Base-by-base conservation (phyloP, 2,329 filamentous ascomycete genomes). In the Neoarthrinium moseri region DNA sequence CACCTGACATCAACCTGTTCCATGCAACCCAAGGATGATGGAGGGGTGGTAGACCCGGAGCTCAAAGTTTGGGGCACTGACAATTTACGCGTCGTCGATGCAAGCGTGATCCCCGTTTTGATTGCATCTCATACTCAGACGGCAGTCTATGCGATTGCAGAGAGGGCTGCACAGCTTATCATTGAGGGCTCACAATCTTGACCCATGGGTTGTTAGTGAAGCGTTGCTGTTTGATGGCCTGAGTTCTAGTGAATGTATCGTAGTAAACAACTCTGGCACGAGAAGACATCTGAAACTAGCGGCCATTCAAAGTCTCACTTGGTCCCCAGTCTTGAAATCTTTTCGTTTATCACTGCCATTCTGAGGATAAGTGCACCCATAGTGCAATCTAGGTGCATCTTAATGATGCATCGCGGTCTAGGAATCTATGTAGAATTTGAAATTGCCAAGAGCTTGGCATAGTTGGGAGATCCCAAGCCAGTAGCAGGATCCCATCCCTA, bases 61-160 rank as follows among this genome's bases (percentile, higher is more conserved):
- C 60, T 74, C 6, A 65, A 64, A 29, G 71, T 75, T 3, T 65
- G 72, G 43, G 72, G 71, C 2, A 56, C 73, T 22, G 65, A 65
- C 43, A 66, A 66, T 22, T 60, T 74, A 5, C 63, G 70, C 11
- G 62, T 74, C 4, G 64, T 66, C 11, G 72, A 75, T 55, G 71
- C 71, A 1, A 69, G 65, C 5, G 51, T 71, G 12, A 64, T 74
- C 22, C 71, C 71, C 4, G 61, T 71, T 67, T 70, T 56, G 65
- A 69, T 15, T 66, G 71, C 52, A 68, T 67, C 45, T 2, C 61
- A 71, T 3, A 73, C 72, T 17, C 71, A 75, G 52, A 71, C 70
- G 49, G 64, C 66, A 2, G 70, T 74, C 3, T 76, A 76, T 49
- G 72, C 70, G 64, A 56, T 73, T 45, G 72, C 60, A 15, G 74